Conservation (phyloP, 2,329 filamentous ascomycete genomes). For the Daldinia sp. region DNA sequence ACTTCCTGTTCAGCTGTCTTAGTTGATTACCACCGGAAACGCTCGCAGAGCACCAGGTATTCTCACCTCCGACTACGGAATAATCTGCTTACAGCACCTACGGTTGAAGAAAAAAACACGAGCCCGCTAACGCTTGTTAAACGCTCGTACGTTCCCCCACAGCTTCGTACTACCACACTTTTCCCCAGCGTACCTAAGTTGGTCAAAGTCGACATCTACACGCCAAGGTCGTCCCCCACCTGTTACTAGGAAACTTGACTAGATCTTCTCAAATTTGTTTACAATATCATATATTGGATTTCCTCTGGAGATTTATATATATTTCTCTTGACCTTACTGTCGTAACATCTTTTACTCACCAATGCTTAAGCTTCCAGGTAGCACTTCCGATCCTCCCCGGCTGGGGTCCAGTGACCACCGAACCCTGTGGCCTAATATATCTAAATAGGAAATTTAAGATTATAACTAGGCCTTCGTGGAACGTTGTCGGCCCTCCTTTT, state of each 20-base stretch:
- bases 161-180: constrained; percentile 35
- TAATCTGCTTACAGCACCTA: constrained; percentile 19
- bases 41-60: constrained; percentile 3
- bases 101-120: constrained; percentile 33
- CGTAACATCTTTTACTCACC: constrained; percentile 21
- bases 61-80: constrained; percentile 22
- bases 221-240: constrained; percentile 28
- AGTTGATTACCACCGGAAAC: neutral
- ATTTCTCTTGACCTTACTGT: constrained; percentile 12
- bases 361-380: constrained; percentile 9
- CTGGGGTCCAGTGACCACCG: constrained; percentile 7
- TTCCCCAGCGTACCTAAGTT: constrained; percentile 29
- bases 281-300: constrained; percentile 14
- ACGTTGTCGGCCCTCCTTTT: constrained; percentile 1
- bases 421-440: constrained; percentile 10
- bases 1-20: constrained; percentile 11
- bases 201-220: constrained; percentile 28
- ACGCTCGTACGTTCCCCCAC: constrained; percentile 29
- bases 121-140: constrained; percentile 37
- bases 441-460: constrained; percentile 20
- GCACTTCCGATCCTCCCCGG: neutral
- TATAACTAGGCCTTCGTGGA: constrained; percentile 17
- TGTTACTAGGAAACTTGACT: constrained; percentile 23
- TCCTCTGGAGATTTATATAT: constrained; percentile 10
- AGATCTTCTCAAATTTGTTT: constrained; percentile 22